Base-by-base conservation (phyloP, 177 flowering plant species). In the Vitis hybrid region DNA sequence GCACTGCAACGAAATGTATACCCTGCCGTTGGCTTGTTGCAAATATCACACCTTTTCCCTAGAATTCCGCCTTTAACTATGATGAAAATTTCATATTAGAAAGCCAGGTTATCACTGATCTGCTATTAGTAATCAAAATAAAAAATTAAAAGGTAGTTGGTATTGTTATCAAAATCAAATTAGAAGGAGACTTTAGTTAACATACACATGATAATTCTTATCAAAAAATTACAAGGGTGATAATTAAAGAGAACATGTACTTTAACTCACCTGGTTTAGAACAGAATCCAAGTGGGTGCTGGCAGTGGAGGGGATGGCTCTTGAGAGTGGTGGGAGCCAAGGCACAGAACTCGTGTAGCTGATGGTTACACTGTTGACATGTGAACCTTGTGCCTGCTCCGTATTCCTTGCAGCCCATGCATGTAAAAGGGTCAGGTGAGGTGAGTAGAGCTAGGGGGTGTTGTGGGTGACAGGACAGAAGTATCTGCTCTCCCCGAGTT, bases 341-440 rank as follows among this genome's bases (percentile, higher is more conserved):
- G 56, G 90, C 96, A 70, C 98, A 93, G 53, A 88, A 89, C 1
- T 86, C 90, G 64, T 94, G 98, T 0, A 92, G 81, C 81, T 92
- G 86, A 65, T 79, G 86, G 61, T 92, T 78, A 61, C 97, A 94
- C 2, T 58, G 73, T 17, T 22, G 82, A 79, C 97, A 90, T 1
- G 72, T 59, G 78, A 80, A 90, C 68, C 91, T 77, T 52, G 54
- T 72, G 52, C 97, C 97, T 2, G 95, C 87, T 12, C 97, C 98
- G 28, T 71, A 81, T 54, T 94, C 98, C 77, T 87, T 89, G 86
- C 98, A 94, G 28, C 90, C 92, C 62, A 64, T 64, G 80, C 98
- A 92, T 18, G 81, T 84, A 74, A 88, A 94, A 8, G 81, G 78
- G 38, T 85, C 83, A 2, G 86, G 82, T 51, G 72, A 60, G 65